Conservation (phyloP, 2,329 filamentous ascomycete genomes). For the Arthrobotrys sphaeroides region DNA sequence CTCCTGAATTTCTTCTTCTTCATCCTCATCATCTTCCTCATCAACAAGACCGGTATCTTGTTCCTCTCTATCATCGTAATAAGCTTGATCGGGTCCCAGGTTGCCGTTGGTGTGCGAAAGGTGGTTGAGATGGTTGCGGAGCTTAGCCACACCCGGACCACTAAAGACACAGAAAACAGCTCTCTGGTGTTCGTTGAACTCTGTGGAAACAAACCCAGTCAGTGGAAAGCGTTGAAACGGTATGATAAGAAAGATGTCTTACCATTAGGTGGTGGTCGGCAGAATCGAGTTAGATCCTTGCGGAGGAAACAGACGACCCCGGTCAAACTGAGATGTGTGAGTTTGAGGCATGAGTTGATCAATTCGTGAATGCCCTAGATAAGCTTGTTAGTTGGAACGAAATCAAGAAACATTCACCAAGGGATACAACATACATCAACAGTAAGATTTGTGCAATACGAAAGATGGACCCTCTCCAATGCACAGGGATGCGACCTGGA, state of each 20-base stretch:
- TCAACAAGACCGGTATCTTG: constrained; percentile 51
- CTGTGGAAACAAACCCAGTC: constrained; percentile 62
- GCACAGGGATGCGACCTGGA: constrained; percentile 66
- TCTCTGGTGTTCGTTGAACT: constrained; percentile 94
- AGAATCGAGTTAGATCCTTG: constrained; percentile 80
- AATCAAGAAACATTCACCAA: neutral
- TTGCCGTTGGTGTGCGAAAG: constrained; percentile 41
- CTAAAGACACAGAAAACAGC: constrained; percentile 98
- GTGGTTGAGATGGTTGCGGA: constrained; percentile 80
- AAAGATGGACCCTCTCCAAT: constrained; percentile 92
- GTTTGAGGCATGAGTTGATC: constrained; percentile 86
- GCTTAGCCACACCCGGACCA: constrained; percentile 78
- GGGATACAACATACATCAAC: constrained; percentile 24
- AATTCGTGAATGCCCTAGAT: constrained; percentile 84
- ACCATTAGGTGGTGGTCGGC: constrained; percentile 76
- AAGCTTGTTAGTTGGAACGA: constrained; percentile 55
- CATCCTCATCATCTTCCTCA: constrained; percentile 57
- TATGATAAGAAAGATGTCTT: neutral
- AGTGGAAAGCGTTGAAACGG: neutral
- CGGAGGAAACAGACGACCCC: constrained; percentile 90
- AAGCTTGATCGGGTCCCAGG: constrained; percentile 45
- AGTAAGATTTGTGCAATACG: constrained; percentile 74
- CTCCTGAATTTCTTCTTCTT: constrained; percentile 56
- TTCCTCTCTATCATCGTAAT: constrained; percentile 57
- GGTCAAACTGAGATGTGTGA: constrained; percentile 93